Base-by-base conservation (phyloP, 805 yeast species). In the Ogataea siamensis region DNA sequence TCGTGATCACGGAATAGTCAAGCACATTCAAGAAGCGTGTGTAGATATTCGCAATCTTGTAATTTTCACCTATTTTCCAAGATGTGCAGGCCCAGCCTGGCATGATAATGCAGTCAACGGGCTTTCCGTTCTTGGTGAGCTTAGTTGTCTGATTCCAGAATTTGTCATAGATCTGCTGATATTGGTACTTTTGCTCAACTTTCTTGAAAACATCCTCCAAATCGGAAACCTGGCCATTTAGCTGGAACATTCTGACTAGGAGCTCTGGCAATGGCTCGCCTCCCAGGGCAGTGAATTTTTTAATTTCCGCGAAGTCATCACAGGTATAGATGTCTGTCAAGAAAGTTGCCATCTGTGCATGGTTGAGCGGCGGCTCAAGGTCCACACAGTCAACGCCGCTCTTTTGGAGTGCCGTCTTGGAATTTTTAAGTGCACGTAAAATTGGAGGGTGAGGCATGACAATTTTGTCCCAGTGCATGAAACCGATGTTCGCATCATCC, bases 361-460 rank as follows among this genome's bases (percentile, higher is more conserved):
- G 67, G n/a, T 37, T 37, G 12, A 54, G 45, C 1, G 56, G 59
- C 0, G 57, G 57, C 18, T 58, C 62, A 63, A 72, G 62, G 19
- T 68, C 72, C 21, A 71, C 50, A 7, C 67, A 63, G 25, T 62
- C 67, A 41, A 67, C 70, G 10, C 78, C 78, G 5, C 58, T 58
- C 11, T 49, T 57, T 12, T 37, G 42, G 17, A 69, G 42, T 5
- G 36, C 36, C 1, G 42, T 51, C 17, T 51, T 44, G 5, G 63
- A 48, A 13, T 54, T 49, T 19, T 64, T 51, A 26, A 76, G 26
- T 8, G 70, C 76, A 43, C 81, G 63, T 5, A 57, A 47, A 12
- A 78, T 66, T 7, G 83, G 81, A 1, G 83, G 83, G 20, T 73
- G 73, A 9, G 83, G 82, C 41, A 65, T 60, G 10, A 71, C 66